A percentile compares a stretch with the other conserved stretches of the same genome.
phyloP scores from a whole-genome alignment of 2,329 filamentous ascomycete genomes.

The Fusarium compactum region DNA sequence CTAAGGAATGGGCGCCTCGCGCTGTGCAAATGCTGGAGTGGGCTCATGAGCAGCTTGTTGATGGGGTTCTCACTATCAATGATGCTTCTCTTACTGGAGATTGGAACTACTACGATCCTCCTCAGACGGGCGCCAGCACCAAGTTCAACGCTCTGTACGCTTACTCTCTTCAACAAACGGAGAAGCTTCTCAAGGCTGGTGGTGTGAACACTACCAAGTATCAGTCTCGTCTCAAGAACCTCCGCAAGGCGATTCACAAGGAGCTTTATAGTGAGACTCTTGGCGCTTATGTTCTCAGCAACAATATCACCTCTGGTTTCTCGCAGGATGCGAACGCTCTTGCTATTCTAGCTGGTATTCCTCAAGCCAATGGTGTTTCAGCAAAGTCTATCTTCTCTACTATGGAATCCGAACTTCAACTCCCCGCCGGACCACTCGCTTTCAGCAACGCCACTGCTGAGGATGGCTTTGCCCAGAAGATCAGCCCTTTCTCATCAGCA shows the following conservation, averaged over 20 bases:
- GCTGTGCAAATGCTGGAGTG: not conserved
- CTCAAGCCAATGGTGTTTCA: not conserved
- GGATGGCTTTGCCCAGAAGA: slow-evolving; percentile 8
- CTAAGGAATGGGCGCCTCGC: not conserved
- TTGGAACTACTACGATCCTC: slow-evolving; percentile 14
- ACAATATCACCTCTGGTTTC: not conserved
- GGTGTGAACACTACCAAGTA: not conserved
- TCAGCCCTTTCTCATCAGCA: slow-evolving; percentile 3
- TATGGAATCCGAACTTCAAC: not conserved
- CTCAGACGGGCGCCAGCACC: not conserved
- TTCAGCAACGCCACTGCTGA: not conserved
- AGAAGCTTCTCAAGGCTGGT: not conserved
- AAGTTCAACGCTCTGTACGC: slow-evolving; percentile 10
- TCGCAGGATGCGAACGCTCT: not conserved
- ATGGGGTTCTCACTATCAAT: not conserved
- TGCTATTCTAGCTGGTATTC: not conserved
- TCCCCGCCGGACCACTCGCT: not conserved
- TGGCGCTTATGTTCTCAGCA: not conserved
- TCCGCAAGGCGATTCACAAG: not conserved
- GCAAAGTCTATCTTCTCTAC: accelerated
- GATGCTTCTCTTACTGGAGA: not conserved
- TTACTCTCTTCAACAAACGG: not conserved
- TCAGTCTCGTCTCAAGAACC: not conserved
- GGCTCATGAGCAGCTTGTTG: not conserved
- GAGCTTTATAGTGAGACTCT: not conserved